A percentile compares a stretch with the other conserved stretches of the same genome.
Conservation (phyloP, 768 basidiomycete genomes). For the Hygrophoropsis aurantiaca region DNA sequence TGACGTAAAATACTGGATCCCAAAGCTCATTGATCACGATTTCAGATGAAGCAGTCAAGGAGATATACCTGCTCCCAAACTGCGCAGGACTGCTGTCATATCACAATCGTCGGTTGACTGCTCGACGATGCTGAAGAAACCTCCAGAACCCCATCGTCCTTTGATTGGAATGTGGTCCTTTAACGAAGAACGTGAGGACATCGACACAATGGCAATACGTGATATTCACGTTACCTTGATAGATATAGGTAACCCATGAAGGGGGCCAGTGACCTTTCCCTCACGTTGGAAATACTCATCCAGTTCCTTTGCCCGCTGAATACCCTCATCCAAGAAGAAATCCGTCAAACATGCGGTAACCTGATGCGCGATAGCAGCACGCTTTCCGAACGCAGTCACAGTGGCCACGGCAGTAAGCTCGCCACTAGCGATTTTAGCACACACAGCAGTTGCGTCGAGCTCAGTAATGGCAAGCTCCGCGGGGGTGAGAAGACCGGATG, state of each 20-base stretch:
- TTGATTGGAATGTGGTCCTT: conserved; percentile 43
- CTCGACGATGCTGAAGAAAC: conserved; percentile 29
- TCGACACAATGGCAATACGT: neutral
- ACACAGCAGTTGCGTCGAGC: conserved; percentile 35
- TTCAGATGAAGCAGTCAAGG: conserved; percentile 17
- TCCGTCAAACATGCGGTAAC: conserved; percentile 40
- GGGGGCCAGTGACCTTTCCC: conserved; percentile 40
- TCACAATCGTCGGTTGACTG: conserved; percentile 22
- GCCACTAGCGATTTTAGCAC: conserved; percentile 25
- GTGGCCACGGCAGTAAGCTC: conserved; percentile 39
- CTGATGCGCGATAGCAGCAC: conserved; percentile 55
- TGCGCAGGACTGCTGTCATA: conserved; percentile 36
- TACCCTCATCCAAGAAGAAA: conserved; percentile 44
- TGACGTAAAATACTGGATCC: conserved; percentile 39
- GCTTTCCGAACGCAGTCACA: conserved; percentile 43
- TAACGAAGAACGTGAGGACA: neutral
- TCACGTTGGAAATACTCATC: conserved; percentile 38
- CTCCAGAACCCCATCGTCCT: conserved; percentile 37
- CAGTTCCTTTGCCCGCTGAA: conserved; percentile 39
- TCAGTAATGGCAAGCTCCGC: conserved; percentile 34
- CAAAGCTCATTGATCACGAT: conserved; percentile 8
- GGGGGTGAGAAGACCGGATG: conserved; percentile 30
- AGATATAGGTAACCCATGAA: conserved; percentile 41
- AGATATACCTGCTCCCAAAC: conserved; percentile 41
- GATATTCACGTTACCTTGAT: conserved; percentile 34